A percentile compares a stretch with the other conserved stretches of the same genome.
Conservation (phyloP, 306 rosid genomes). For the Purshia tridentata region DNA sequence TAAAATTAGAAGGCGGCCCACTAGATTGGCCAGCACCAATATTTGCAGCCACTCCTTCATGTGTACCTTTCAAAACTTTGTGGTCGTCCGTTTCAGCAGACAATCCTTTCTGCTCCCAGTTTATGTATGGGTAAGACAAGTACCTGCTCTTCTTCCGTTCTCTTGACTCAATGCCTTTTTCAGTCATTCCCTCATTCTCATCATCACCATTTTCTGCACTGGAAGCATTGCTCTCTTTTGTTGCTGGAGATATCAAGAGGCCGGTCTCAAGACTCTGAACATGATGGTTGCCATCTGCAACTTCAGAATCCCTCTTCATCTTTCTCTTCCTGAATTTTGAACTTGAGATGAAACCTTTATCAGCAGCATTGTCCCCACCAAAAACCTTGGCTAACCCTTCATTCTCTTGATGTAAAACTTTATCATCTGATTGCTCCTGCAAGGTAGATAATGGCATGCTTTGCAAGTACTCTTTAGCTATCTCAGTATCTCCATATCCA, state of each 20-base stretch:
- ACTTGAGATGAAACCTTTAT: constrained; percentile 1
- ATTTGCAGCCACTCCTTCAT: constrained; percentile 28
- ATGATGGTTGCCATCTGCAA: constrained; percentile 3
- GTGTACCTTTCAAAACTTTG: constrained; percentile 24
- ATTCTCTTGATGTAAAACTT: background rate
- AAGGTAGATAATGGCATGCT: constrained; percentile 11
- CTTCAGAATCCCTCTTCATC: constrained; percentile 24
- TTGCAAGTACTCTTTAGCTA: constrained; percentile 11
- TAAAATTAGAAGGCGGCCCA: constrained; percentile 32
- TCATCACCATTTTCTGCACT: constrained; percentile 10
- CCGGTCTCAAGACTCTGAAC: constrained; percentile 16
- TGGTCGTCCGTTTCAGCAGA: constrained; percentile 37
- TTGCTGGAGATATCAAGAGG: background rate
- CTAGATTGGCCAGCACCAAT: constrained; percentile 5
- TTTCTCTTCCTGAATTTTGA: constrained; percentile 32
- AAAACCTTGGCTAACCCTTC: constrained; percentile 1
- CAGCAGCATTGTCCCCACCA: constrained; percentile 7
- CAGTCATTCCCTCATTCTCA: constrained; percentile 23
- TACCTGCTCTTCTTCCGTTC: constrained; percentile 81
- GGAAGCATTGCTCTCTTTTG: constrained; percentile 18
- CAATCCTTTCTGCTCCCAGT: constrained; percentile 39
- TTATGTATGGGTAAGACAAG: constrained; percentile 71
- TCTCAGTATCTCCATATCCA: background rate
- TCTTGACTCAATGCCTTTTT: constrained; percentile 48
- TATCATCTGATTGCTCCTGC: constrained; percentile 15